phyloP scores from a whole-genome alignment of 78 protist genomes.

The slime mould (Dictyostelium discoideum) region DNA sequence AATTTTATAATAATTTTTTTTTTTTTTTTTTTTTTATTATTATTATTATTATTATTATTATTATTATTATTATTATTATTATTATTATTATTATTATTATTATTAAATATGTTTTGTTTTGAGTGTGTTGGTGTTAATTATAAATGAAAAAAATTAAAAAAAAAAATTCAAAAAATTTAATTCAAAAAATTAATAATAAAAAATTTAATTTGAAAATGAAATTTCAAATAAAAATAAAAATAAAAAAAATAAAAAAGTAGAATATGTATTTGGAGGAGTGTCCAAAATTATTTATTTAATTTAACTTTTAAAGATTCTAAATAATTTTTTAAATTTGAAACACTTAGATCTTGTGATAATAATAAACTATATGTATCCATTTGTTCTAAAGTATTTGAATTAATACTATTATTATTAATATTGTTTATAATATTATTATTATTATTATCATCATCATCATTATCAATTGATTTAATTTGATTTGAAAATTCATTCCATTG shows the following conservation, averaged over 20 bases:
- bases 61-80: too few species aligned
- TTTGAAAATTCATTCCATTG: conserved; percentile 18
- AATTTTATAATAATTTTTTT: background rate
- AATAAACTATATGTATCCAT: background rate
- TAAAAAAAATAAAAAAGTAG: background rate
- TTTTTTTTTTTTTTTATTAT: background rate
- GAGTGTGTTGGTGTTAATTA: background rate
- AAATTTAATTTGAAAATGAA: background rate
- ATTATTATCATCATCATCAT: background rate
- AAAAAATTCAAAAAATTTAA: background rate
- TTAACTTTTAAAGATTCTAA: background rate
- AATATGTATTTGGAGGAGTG: too few species aligned
- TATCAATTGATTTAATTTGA: background rate
- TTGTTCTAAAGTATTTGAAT: background rate
- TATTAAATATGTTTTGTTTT: background rate
- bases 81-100: too few species aligned
- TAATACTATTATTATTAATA: background rate
- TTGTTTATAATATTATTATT: background rate
- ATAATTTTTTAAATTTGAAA: conserved; percentile 1
- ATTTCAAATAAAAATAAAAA: background rate
- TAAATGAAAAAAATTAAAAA: too few species aligned
- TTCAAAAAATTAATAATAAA: background rate
- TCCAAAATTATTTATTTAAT: background rate
- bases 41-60: background rate
- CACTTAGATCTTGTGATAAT: background rate